Base-by-base conservation (phyloP, 768 basidiomycete genomes). In the Scleroderma bovista region DNA sequence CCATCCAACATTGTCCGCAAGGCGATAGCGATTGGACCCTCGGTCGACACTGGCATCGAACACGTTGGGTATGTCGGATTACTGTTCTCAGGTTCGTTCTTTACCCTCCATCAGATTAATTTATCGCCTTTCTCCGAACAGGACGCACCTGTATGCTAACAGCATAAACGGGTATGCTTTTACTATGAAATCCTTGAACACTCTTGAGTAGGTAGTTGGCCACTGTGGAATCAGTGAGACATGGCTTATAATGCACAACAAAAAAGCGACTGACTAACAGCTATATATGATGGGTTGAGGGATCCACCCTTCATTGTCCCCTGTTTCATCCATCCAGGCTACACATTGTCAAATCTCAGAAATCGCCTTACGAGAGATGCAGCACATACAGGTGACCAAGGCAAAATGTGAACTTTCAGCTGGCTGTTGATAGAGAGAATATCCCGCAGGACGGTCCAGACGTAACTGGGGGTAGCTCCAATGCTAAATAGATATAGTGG, bases 281-380 rank as follows among this genome's bases (percentile, higher is more conserved):
- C 62, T 34, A 76, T 64, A 49, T 79, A 80, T 40, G 71, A 66
- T 0, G 78, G 73, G 24, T 72, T 57, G 46, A 88, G 61, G 12
- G 75, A 77, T 29, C 85, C 86, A 1, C 86, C 86, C 23, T 79
- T 72, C 82, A 87, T 86, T 1, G 77, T 77, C 50, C 75, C 79
- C 64, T 43, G 23, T 29, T 89, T 89, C 85, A 88, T 87, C 87
- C 88, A 90, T 4, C 70, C 83, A 10, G 88, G 87, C 85, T 88
- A 50, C 36, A 51, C 20, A 31, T 1, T 4, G 15, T 51, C 46
- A 53, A 39, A 11, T 22, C 51, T 16, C 37, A 26, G 6, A 6
- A 31, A 9, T n/a, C 31, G 16, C 16, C 31, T 2, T 22, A 15
- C 15, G 13, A 20, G n/a, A 2, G 26, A n/a, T 10, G 17, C 9